Evolutionary conservation across 768 basidiomycete species (phyloP), one percentile per base, ranked within the genome.

Genomic region (Rhodotorula kratochvilovae): DNA sequence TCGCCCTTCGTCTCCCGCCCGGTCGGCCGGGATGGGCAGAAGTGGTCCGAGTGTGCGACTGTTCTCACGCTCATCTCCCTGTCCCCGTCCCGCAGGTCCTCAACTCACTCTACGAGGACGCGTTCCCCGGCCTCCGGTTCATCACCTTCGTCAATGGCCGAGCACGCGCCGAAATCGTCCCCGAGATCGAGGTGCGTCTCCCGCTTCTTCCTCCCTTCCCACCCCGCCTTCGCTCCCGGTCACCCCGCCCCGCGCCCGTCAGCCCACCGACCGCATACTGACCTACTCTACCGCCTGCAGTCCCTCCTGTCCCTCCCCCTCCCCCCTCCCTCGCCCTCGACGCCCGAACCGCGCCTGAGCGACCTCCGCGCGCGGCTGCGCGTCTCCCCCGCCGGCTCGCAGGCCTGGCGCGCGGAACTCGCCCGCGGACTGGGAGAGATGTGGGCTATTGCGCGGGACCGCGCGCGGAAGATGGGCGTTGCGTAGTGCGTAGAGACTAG

Each of bases 121-220:
- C 77, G 17, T 83, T 76, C 71, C 81, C 82, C 2, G 71, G 76
- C 7, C 72, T 83, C 2, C 75, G 79, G 17, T 83, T 79, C 76
- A 78, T 82, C 68, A 83, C 81, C 17, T 83, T 81, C 58, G 82
- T 83, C 54, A 80, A 80, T 63, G 81, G 80, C n/a, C 77, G 81
- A 29, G 70, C 81, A 0, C 67, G 81, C 42, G 73, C 78, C 16
- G 81, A 76, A 6, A 81, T 82, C 64, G 76, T 80, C 12, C 76
- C 79, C 19, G 81, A 81, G 62, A 70, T 82, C 61, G 80, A 81
- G 55, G 73, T 74, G 45, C 45, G 69, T 45, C 31, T 43, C 25
- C 60, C 35, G 75, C 78, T 8, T n/a, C 60, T 35, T 39, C 29
- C 43, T 2, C 31, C 31, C 27, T 15, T 11, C 12, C 43, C n/a